Conservation (phyloP, 2,329 filamentous ascomycete genomes). For the Escovopsis weberi region DNA sequence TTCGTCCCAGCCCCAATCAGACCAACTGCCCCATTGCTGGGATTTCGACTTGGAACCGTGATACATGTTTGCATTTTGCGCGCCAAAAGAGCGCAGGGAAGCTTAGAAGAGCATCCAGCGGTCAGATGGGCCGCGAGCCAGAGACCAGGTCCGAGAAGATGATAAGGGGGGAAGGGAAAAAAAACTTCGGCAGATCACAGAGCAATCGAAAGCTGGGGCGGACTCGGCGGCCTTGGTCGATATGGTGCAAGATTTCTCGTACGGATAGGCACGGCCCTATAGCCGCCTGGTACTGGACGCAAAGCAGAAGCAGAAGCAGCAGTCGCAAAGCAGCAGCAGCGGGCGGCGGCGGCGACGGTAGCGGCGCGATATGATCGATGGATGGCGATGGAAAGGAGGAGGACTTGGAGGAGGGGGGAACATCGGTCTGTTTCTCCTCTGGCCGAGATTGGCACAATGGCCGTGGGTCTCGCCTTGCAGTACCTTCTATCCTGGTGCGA, state of each 20-base stretch:
- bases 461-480: conserved; percentile 6
- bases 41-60: conserved; percentile 15
- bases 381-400: conserved; percentile 4
- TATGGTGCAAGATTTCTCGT: conserved; percentile 5
- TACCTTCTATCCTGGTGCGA: conserved; percentile 3
- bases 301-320: too few species aligned
- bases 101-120: conserved; percentile 6
- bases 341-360: not conserved
- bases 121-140: conserved; percentile 5
- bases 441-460: conserved; percentile 6
- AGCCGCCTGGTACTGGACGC: too few species aligned
- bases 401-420: conserved; percentile 7
- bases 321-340: not conserved
- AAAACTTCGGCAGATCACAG: too few species aligned
- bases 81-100: conserved; percentile 5
- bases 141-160: not conserved
- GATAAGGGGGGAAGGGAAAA: too few species aligned
- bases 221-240: too few species aligned
- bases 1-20: conserved; percentile 13
- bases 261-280: conserved; percentile 3
- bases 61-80: conserved; percentile 16
- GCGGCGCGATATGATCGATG: conserved; percentile 6
- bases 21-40: conserved; percentile 14
- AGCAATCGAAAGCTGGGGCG: too few species aligned
- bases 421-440: conserved; percentile 4